These are phyloP conservation scores for Aspergillus sojae DNA, from an alignment of 2,329 filamentous ascomycete species.

Conservation along the genomic window DNA sequence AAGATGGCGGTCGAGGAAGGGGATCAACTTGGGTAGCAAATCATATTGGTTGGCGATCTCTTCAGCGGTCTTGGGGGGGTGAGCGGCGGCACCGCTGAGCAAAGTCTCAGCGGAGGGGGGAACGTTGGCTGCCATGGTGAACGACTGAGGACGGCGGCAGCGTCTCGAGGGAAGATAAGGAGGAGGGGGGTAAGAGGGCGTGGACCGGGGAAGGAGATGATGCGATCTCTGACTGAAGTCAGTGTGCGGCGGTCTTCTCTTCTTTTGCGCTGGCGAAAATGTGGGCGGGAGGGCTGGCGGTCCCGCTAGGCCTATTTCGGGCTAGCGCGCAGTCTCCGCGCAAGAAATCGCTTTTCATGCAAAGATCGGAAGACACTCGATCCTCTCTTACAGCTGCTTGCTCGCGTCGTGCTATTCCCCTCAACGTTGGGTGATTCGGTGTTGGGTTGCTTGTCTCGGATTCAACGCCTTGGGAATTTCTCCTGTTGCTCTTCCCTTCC, in stretches of 20 bases:
- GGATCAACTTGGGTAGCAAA: slow-evolving; percentile 85
- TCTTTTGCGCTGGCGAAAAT: slow-evolving; percentile 34
- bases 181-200: slow-evolving; percentile 20
- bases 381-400: slow-evolving; percentile 2
- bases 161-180: slow-evolving; percentile 20
- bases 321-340: slow-evolving; percentile 29
- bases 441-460: slow-evolving; percentile 5
- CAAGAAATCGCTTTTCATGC: slow-evolving; percentile 25
- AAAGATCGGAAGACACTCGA: slow-evolving; percentile 7
- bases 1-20: slow-evolving; percentile 91
- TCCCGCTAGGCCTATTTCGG: slow-evolving; percentile 34
- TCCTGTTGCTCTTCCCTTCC: slow-evolving; percentile 3
- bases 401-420: not conserved
- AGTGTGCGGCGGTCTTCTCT: slow-evolving; percentile 27
- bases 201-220: slow-evolving; percentile 9
- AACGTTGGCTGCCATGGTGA: slow-evolving; percentile 56
- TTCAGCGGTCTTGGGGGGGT: slow-evolving; percentile 43
- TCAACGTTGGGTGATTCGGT: slow-evolving; percentile 5
- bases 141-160: slow-evolving; percentile 10
- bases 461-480: not conserved
- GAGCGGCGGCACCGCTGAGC: slow-evolving; percentile 52
- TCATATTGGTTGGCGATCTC: slow-evolving; percentile 72
- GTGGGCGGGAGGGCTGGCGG: slow-evolving; percentile 34
- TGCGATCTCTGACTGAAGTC: slow-evolving; percentile 8
- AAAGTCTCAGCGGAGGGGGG: slow-evolving; percentile 53